Evolutionary conservation across 805 yeast genomes (phyloP).

Genomic region (Wickerhamomyces rabaulensis): DNA sequence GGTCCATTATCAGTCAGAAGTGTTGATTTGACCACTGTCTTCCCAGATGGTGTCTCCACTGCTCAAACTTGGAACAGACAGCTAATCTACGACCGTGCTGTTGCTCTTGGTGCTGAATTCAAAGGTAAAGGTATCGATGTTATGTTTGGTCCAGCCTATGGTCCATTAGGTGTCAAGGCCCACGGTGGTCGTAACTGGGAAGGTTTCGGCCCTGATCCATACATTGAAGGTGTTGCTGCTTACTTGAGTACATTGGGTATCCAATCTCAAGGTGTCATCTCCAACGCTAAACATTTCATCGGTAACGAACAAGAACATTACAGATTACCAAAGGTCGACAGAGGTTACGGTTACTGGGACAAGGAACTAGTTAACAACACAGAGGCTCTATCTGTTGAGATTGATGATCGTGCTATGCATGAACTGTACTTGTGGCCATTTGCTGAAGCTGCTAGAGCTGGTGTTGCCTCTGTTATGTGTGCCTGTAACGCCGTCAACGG

Average conservation of each 20-base stretch:
- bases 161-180: slow-evolving; percentile 54
- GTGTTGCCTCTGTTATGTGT: slow-evolving; percentile 51
- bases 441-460: slow-evolving; percentile 45
- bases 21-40: slow-evolving; percentile 46
- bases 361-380: slow-evolving; percentile 22
- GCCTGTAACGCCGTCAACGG: slow-evolving; percentile 57
- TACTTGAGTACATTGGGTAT: slow-evolving; percentile 46
- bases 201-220: slow-evolving; percentile 58
- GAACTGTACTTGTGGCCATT: slow-evolving; percentile 57
- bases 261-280: slow-evolving; percentile 49
- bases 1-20: slow-evolving; percentile 52
- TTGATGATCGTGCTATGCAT: slow-evolving; percentile 50
- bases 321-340: slow-evolving; percentile 28
- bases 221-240: slow-evolving; percentile 50
- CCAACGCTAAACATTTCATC: slow-evolving; percentile 52
- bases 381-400: slow-evolving; percentile 41
- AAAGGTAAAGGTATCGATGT: slow-evolving; percentile 48
- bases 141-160: slow-evolving; percentile 47
- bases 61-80: slow-evolving; percentile 50
- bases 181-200: slow-evolving; percentile 64
- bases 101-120: slow-evolving; percentile 48
- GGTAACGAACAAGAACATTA: slow-evolving; percentile 56
- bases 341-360: background rate
- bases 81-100: slow-evolving; percentile 45
- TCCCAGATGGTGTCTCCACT: slow-evolving; percentile 50